These are phyloP conservation scores for Penicillium fuscoglaucum DNA, from an alignment of 2,329 filamentous ascomycete species.

Conservation along the genomic window DNA sequence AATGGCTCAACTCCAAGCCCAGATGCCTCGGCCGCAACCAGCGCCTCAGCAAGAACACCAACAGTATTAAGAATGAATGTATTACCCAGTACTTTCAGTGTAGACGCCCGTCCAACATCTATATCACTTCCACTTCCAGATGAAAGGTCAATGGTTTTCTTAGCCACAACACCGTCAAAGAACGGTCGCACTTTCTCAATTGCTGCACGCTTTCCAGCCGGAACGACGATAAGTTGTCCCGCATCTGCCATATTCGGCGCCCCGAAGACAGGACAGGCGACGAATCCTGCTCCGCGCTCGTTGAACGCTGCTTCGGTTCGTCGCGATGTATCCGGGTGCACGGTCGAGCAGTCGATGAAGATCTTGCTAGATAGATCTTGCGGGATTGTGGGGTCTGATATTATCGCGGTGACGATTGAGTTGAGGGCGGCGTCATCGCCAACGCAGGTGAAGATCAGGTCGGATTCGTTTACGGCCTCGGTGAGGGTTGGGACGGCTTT, in stretches of 20 bases:
- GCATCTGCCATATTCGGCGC: slow-evolving; percentile 52
- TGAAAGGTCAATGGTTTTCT: slow-evolving; percentile 22
- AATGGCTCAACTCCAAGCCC: slow-evolving; percentile 71
- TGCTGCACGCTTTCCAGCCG: slow-evolving; percentile 63
- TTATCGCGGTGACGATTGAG: slow-evolving; percentile 58
- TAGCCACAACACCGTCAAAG: slow-evolving; percentile 69
- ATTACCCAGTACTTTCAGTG: slow-evolving; percentile 82
- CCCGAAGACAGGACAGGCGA: slow-evolving; percentile 63
- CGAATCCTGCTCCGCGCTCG: slow-evolving; percentile 67
- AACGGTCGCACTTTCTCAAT: slow-evolving; percentile 68
- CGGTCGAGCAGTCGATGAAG: slow-evolving; percentile 83
- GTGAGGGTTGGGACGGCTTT: slow-evolving; percentile 63
- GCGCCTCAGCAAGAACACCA: slow-evolving; percentile 73
- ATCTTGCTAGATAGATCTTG: slow-evolving; percentile 66
- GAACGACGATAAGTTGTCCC: slow-evolving; percentile 70
- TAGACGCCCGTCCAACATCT: slow-evolving; percentile 67
- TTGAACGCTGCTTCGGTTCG: slow-evolving; percentile 59
- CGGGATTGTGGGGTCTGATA: slow-evolving; percentile 34
- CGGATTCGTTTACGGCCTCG: slow-evolving; percentile 66
- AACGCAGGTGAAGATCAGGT: slow-evolving; percentile 80
- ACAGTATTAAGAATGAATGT: slow-evolving; percentile 83
- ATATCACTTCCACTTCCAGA: slow-evolving; percentile 57
- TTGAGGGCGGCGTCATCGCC: slow-evolving; percentile 74
- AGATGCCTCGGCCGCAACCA: slow-evolving; percentile 76
- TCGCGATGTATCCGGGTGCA: slow-evolving; percentile 79